Evolutionary conservation across 176 grass and related monocot species (phyloP), one percentile per base, ranked within the genome.

Genomic region (Chloris gayana): DNA sequence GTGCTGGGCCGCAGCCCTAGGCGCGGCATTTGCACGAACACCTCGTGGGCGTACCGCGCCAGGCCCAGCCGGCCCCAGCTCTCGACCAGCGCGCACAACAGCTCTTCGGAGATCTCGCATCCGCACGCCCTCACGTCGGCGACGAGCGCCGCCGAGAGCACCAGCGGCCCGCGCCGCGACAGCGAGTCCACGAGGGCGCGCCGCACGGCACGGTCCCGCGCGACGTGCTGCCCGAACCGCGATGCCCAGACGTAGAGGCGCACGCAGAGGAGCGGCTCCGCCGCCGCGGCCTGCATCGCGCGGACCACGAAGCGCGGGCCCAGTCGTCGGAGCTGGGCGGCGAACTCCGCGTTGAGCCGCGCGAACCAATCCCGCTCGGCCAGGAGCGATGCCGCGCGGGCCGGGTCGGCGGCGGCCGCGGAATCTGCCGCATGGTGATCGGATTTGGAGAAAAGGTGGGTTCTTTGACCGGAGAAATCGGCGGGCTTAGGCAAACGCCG

Each of bases 241-340:
- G 91, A 87, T 62, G 88, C 78, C 94, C 94, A 97, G 10, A 94
- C 71, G 82, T 88, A 97, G 50, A 97, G 82, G 75, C 90, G 92
- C 42, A 97, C 79, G 41, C 79, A 83, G 49, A 81, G 75, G 6
- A 78, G 69, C 17, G 91, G 89, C 37, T 82, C 82, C 74, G 87
- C 30, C 15, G 47, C 45, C 50, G 74, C 75, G 72, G 81, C 72
- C 0, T 68, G 77, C 37, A 97, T 30, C 53, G 76, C 67, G 24
- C 86, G 88, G 44, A 89, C 86, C 11, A 89, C 85, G 44, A 89
- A 77, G 25, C 82, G 81, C 35, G 86, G 89, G 85, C 82, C 72
- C 42, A 91, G 58, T 1, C 22, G 47, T 32, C 27, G 57, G 18
- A 77, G 60, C 2, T 72, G 21, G 21, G 78, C 75, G 70, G 84